These are phyloP conservation scores for Amanita rimosa DNA, from an alignment of 768 basidiomycete genomes.

Conservation along the genomic window DNA sequence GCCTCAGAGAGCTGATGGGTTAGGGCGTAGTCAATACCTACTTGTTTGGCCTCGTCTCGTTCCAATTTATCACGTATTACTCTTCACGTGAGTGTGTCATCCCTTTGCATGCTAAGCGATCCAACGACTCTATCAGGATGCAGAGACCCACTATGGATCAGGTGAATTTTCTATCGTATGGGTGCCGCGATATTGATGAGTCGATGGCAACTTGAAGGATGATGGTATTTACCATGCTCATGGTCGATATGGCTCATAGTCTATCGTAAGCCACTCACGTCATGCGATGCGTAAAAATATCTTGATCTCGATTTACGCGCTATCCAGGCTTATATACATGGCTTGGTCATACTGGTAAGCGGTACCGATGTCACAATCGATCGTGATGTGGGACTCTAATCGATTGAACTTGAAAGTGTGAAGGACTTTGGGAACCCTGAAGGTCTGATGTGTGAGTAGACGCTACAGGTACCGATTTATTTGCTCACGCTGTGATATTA, in stretches of 20 bases:
- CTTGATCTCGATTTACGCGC: not conserved
- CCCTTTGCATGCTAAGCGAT: not conserved
- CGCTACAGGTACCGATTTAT: not conserved
- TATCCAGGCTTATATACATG: constrained; percentile 7
- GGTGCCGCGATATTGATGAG: not conserved
- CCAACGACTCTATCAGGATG: not conserved
- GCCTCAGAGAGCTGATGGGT: not conserved
- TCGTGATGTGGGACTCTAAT: not conserved
- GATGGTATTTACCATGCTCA: constrained; percentile 8
- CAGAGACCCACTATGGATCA: not conserved
- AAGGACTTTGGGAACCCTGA: constrained; percentile 9
- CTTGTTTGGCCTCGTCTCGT: not conserved
- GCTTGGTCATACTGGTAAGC: not conserved
- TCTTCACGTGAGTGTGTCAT: not conserved
- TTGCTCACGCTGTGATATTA: not conserved
- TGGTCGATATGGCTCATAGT: constrained; percentile 10
- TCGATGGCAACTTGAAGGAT: not conserved
- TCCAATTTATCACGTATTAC: not conserved
- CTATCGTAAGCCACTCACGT: constrained; percentile 7
- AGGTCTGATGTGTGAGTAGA: constrained; percentile 4
- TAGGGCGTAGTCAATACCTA: not conserved
- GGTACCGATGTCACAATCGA: not conserved
- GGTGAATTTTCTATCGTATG: not conserved
- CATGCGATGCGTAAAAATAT: not conserved
- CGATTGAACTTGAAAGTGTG: constrained; percentile 3